Evolutionary conservation across 768 basidiomycete genomes (phyloP).

Genomic region (Cytidiella melzeri): DNA sequence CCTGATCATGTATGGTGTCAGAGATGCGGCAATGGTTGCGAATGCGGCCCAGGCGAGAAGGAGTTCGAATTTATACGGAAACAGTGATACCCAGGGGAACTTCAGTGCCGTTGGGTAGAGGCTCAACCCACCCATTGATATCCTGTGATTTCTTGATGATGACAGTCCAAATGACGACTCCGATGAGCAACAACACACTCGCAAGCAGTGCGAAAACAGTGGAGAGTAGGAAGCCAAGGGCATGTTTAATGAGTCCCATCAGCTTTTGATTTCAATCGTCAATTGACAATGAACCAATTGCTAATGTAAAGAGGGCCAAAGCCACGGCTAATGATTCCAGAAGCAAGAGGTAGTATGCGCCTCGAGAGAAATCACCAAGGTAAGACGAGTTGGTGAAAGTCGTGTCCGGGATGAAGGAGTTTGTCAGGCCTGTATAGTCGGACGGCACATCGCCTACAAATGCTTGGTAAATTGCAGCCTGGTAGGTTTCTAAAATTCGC

Average conservation of each 20-base stretch:
- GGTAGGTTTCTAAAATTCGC: too few species aligned
- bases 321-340: conserved; percentile 64
- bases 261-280: not conserved
- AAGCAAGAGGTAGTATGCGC: conserved; percentile 71
- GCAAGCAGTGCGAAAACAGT: conserved; percentile 55
- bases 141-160: conserved; percentile 57
- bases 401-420: conserved; percentile 41
- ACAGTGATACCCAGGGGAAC: conserved; percentile 57
- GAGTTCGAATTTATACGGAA: conserved; percentile 53
- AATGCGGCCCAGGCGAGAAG: conserved; percentile 73
- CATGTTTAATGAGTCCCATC: conserved; percentile 64
- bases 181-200: conserved; percentile 58
- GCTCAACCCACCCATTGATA: conserved; percentile 47
- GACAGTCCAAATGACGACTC: conserved; percentile 72
- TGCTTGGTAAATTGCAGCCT: conserved; percentile 55
- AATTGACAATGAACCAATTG: conserved; percentile 3
- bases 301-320: conserved; percentile 63
- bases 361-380: conserved; percentile 56
- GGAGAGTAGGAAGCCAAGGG: conserved; percentile 62
- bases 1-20: conserved; percentile 76
- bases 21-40: conserved; percentile 55
- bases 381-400: conserved; percentile 58
- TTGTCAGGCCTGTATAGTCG: conserved; percentile 55
- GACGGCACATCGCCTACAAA: conserved; percentile 61
- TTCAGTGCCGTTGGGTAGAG: conserved; percentile 25